These are phyloP conservation scores for Agrocybe pediades DNA, from an alignment of 768 basidiomycete genomes.

Conservation along the genomic window DNA sequence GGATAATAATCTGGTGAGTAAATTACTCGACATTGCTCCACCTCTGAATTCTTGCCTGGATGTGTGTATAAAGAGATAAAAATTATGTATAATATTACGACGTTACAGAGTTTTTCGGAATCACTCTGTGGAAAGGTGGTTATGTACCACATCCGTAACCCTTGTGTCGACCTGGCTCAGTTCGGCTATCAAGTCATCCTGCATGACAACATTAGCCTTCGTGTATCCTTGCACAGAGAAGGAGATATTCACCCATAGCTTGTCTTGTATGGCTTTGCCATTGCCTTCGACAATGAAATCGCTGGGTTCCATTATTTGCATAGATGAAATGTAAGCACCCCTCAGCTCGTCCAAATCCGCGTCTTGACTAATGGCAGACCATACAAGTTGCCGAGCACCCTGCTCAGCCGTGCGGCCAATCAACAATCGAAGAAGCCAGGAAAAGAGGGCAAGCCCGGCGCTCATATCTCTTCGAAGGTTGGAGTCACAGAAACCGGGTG, in stretches of 20 bases:
- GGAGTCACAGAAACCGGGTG: constrained; percentile 45
- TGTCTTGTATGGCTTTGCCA: constrained; percentile 27
- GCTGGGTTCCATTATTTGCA: constrained; percentile 29
- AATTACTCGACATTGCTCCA: too few species aligned
- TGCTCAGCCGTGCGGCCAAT: constrained; percentile 38
- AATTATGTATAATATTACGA: too few species aligned
- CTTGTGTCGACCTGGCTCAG: too few species aligned
- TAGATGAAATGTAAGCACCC: constrained; percentile 29
- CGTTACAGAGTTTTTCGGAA: too few species aligned
- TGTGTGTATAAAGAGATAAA: too few species aligned
- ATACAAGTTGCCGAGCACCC: constrained; percentile 36
- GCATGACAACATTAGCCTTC: too few species aligned
- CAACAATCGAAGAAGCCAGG: constrained; percentile 25
- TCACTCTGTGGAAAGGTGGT: background rate
- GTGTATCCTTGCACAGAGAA: too few species aligned
- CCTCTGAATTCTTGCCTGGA: too few species aligned
- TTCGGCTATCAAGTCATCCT: background rate
- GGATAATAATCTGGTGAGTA: too few species aligned
- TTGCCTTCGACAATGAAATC: constrained; percentile 34
- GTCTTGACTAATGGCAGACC: constrained; percentile 30
- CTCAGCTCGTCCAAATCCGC: constrained; percentile 25
- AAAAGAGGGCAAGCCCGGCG: constrained; percentile 15
- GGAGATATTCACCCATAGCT: constrained; percentile 33
- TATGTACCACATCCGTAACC: background rate
- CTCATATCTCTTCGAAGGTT: constrained; percentile 30